Evolutionary conservation across 2,329 filamentous ascomycete genomes (phyloP), one percentile per base, ranked within the genome.

Genomic region (Cyclaneusma minus): DNA sequence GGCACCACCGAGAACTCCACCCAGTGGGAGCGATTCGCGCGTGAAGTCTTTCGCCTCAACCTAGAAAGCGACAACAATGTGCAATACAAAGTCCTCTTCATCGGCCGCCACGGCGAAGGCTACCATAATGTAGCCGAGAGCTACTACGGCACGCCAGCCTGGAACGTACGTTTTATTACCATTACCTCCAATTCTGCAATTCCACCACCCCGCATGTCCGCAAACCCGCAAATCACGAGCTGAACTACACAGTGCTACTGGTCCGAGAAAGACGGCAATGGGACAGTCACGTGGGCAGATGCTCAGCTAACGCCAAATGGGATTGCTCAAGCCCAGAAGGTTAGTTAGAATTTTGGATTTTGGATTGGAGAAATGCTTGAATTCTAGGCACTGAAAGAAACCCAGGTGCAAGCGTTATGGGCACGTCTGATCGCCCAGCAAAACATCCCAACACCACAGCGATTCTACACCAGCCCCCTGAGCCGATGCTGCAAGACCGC

Each of bases 51-150:
- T 9, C 49, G 55, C 15, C 43, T 78, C 21, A 70, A 70, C 50
- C 40, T 44, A 3, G 44, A 58, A 5, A 31, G 36, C n/a, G 42
- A 42, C 6, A 48, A 49, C 13, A 44, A 47, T 13, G 56, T 52
- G 23, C 50, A 54, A 17, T 78, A 75, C 54, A 71, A 73, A 39
- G 55, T 80, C 7, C 44, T 79, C 20, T 69, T 72, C 46, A 56
- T 76, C 45, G 71, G 64, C 24, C 64, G 74, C 21, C 74, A 79
- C 40, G 74, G 73, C 17, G 62, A 79, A 44, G 73, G 73, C 13
- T 63, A 50, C 37, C 62, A 67, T 35, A 68, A 67, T 33, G 59
- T 55, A 4, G 71, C 70, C 6, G 68, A 77, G 48, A 54, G 54
- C 15, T 71, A 56, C 42, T 77, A 73, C 35, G 71, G 72, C 25